Conservation (phyloP, 2,329 filamentous ascomycete species). For the Fusarium pilosicola region DNA sequence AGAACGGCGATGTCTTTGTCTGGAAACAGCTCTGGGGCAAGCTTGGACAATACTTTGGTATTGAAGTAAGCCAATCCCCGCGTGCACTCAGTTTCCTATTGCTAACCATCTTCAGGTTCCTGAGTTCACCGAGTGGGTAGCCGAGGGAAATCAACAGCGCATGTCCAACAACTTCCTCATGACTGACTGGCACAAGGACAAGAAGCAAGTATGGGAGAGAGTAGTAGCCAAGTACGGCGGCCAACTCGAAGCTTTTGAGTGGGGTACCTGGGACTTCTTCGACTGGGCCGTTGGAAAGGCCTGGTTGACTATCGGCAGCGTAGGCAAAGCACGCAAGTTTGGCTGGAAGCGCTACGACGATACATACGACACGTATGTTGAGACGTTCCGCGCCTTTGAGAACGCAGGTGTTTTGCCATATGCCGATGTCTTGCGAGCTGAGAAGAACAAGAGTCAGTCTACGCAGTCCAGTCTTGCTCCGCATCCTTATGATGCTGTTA, state of each 20-base stretch:
- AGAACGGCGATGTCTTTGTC: slow-evolving; percentile 22
- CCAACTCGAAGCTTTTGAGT: slow-evolving; percentile 21
- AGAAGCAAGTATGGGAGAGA: slow-evolving; percentile 25
- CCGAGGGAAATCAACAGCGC: slow-evolving; percentile 18
- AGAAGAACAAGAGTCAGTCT: background rate
- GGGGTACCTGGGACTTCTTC: slow-evolving; percentile 36
- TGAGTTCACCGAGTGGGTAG: slow-evolving; percentile 19
- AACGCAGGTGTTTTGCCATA: slow-evolving; percentile 27
- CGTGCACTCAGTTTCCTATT: too few species aligned
- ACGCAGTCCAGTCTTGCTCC: background rate
- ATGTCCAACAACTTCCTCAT: slow-evolving; percentile 31
- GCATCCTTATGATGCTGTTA: slow-evolving; percentile 20
- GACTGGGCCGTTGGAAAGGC: slow-evolving; percentile 35
- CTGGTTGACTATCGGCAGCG: slow-evolving; percentile 24
- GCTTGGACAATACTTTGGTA: slow-evolving; percentile 5
- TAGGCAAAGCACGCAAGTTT: slow-evolving; percentile 32
- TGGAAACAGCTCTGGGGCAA: slow-evolving; percentile 22
- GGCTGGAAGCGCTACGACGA: slow-evolving; percentile 33
- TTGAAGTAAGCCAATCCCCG: background rate
- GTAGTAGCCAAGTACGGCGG: slow-evolving; percentile 30
- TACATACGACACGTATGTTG: slow-evolving; percentile 28
- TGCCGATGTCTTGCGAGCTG: background rate
- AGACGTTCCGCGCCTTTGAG: slow-evolving; percentile 32
- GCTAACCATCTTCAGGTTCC: background rate
- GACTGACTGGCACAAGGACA: slow-evolving; percentile 31